Evolutionary conservation across 2,329 filamentous ascomycete genomes (phyloP), one percentile per base, ranked within the genome.

Genomic region (Trichocomaceae sp.): DNA sequence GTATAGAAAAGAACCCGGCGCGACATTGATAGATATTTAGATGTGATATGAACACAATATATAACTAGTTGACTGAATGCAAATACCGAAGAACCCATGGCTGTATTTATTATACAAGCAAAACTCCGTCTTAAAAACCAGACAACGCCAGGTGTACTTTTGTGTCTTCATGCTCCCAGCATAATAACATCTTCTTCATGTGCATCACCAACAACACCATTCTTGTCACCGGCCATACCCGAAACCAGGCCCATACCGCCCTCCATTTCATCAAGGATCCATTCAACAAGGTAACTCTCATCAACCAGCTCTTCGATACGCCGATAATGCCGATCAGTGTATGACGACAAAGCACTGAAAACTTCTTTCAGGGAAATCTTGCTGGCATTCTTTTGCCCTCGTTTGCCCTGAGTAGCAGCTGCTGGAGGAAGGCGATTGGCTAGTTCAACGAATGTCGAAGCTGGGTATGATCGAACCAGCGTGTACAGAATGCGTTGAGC

Each of bases 261-360:
- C 66, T 95, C 90, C 91, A 97, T 97, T 75, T 96, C 88, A 65
- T 85, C 82, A 59, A 97, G 76, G 59, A 92, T 95, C 79, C 95
- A 97, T 72, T 96, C 90, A 41, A 97, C 82, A 64, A 99, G 73
- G 72, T 91, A 97, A 67, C 91, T 95, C 76, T 97, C 93, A 68
- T 97, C 92, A 41, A 91, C 83, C 63, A 96, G 75, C 66, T 95
- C 92, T 69, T 96, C 91, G 62, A 93, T 81, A 53, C 92, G 81
- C 70, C 86, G 87, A 71, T 95, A 96, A 70, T 99, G 93, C 60
- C 91, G 82, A 72, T 97, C 90, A 0, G 91, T 96, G 69, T 99
- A 97, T 15, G 87, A 88, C 62, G 83, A 85, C 56, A 99, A 77
- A n/a, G 86, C 92, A 62, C 92, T 87, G 39, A 96, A 71, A 3